Evolutionary conservation across 305 asterid species (phyloP).

Genomic region (Fraxinus greggii): DNA sequence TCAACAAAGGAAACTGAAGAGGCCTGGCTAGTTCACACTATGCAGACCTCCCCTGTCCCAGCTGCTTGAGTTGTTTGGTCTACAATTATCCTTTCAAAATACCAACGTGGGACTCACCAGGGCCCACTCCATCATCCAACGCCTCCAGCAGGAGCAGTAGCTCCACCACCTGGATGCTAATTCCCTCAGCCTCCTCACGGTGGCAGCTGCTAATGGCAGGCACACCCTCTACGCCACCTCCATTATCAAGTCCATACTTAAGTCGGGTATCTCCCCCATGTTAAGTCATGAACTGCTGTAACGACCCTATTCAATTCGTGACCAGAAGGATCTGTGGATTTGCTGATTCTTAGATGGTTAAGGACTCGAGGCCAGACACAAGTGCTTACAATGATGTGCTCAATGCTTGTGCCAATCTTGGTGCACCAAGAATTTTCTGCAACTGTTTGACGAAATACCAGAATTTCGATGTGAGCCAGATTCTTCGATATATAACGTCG

Average conservation of each 20-base stretch:
- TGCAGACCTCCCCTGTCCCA: slow-evolving; percentile 59
- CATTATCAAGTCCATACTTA: slow-evolving; percentile 79
- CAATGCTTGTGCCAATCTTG: slow-evolving; percentile 83
- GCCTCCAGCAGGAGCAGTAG: slow-evolving; percentile 69
- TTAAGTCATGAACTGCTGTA: slow-evolving; percentile 93
- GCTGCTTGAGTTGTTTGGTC: slow-evolving; percentile 86
- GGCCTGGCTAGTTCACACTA: slow-evolving; percentile 69
- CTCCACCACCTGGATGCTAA: slow-evolving; percentile 91
- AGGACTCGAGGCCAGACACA: slow-evolving; percentile 69
- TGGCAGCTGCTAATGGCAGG: slow-evolving; percentile 79
- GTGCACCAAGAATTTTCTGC: slow-evolving; percentile 52
- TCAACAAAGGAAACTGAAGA: slow-evolving; percentile 72
- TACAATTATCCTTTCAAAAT: slow-evolving; percentile 71
- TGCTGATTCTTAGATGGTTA: slow-evolving; percentile 44
- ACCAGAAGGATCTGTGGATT: slow-evolving; percentile 48
- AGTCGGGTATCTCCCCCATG: slow-evolving; percentile 74
- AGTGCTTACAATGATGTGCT: slow-evolving; percentile 85
- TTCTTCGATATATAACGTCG: slow-evolving; percentile 72
- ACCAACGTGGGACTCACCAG: slow-evolving; percentile 55
- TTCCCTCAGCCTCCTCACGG: slow-evolving; percentile 84
- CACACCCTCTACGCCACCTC: slow-evolving; percentile 78
- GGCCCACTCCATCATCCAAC: slow-evolving; percentile 82
- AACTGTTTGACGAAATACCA: slow-evolving; percentile 76
- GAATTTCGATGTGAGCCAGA: slow-evolving; percentile 71
- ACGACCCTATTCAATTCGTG: slow-evolving; percentile 62